Evolutionary conservation across 2,329 filamentous ascomycete genomes (phyloP).

Genomic region (Paraphoma chrysanthemicola): DNA sequence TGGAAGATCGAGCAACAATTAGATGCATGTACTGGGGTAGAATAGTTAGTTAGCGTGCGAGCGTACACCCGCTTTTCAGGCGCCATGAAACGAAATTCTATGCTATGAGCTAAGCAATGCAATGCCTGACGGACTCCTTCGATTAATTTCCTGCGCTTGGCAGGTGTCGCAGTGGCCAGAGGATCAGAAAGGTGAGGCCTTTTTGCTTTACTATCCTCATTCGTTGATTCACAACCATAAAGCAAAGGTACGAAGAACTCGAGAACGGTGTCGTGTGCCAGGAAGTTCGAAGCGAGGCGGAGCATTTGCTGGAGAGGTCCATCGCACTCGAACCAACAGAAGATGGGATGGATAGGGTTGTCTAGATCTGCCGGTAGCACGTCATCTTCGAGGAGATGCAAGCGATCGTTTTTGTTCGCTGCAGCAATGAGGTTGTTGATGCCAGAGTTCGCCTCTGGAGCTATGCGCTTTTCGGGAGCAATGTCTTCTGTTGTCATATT

Average conservation of each 20-base stretch:
- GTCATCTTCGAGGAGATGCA: slow-evolving; percentile 37
- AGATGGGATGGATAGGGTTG: slow-evolving; percentile 40
- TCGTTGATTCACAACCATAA: slow-evolving; percentile 27
- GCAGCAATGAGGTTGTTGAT: slow-evolving; percentile 27
- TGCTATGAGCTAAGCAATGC: slow-evolving; percentile 32
- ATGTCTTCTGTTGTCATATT: slow-evolving; percentile 8
- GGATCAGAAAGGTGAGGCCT: slow-evolving; percentile 34
- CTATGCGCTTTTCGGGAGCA: slow-evolving; percentile 5
- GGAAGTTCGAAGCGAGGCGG: slow-evolving; percentile 42
- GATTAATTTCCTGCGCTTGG: slow-evolving; percentile 17
- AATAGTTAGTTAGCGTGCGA: slow-evolving; percentile 19
- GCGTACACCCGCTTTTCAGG: slow-evolving; percentile 27
- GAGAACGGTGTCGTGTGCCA: slow-evolving; percentile 35
- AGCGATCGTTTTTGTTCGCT: slow-evolving; percentile 39
- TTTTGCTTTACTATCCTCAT: background rate
- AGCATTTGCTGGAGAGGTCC: slow-evolving; percentile 29
- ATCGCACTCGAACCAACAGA: slow-evolving; percentile 24
- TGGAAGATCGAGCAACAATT: slow-evolving; percentile 24
- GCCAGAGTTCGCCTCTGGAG: slow-evolving; percentile 2
- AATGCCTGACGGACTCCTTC: slow-evolving; percentile 29
- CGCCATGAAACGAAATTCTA: slow-evolving; percentile 26
- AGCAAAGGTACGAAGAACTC: slow-evolving; percentile 40
- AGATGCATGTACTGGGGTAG: slow-evolving; percentile 7
- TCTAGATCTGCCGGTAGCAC: slow-evolving; percentile 31
- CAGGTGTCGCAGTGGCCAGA: slow-evolving; percentile 12